phyloP scores from a whole-genome alignment of 1,284 basidiomycete genomes.

The Trichosporon inkin region DNA sequence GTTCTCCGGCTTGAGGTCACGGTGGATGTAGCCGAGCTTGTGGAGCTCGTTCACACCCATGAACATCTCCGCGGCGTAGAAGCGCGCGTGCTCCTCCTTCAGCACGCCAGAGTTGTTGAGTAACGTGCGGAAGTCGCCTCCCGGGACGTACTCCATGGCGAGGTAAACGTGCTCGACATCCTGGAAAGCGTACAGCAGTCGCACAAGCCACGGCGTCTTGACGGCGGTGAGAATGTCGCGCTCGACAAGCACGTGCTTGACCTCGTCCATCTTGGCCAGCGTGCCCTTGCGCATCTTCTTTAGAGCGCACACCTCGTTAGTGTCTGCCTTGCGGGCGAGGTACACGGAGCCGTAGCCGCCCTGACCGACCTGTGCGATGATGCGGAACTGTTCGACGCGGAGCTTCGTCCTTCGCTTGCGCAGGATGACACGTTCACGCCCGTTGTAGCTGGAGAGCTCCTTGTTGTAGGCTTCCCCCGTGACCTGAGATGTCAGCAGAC shows the following conservation, averaged over 20 bases:
- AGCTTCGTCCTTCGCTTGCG: slow-evolving; percentile 81
- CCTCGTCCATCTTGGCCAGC: slow-evolving; percentile 92
- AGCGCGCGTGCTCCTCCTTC: slow-evolving; percentile 89
- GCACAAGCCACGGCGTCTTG: slow-evolving; percentile 91
- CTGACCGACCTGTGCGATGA: slow-evolving; percentile 94
- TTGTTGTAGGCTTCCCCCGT: slow-evolving; percentile 62
- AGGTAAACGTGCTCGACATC: slow-evolving; percentile 84
- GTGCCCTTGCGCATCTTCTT: slow-evolving; percentile 95
- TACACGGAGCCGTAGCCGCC: slow-evolving; percentile 96
- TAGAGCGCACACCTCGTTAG: slow-evolving; percentile 87
- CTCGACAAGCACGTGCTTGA: slow-evolving; percentile 89
- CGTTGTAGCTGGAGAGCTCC: slow-evolving; percentile 86
- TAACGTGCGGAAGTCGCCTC: slow-evolving; percentile 90
- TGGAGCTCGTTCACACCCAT: slow-evolving; percentile 84
- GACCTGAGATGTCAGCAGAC: slow-evolving; percentile 28
- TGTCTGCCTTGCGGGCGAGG: slow-evolving; percentile 82
- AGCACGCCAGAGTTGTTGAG: slow-evolving; percentile 94
- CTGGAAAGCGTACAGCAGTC: slow-evolving; percentile 89
- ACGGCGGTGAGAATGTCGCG: slow-evolving; percentile 92
- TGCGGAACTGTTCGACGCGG: slow-evolving; percentile 82
- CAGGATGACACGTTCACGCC: slow-evolving; percentile 84
- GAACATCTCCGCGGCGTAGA: slow-evolving; percentile 97
- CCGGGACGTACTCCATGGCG: slow-evolving; percentile 97
- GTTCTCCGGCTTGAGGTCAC: slow-evolving; percentile 95
- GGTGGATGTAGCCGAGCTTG: slow-evolving; percentile 93